Evolutionary conservation across 805 yeast species (phyloP).

Genomic region (Metschnikowia kofuensis): DNA sequence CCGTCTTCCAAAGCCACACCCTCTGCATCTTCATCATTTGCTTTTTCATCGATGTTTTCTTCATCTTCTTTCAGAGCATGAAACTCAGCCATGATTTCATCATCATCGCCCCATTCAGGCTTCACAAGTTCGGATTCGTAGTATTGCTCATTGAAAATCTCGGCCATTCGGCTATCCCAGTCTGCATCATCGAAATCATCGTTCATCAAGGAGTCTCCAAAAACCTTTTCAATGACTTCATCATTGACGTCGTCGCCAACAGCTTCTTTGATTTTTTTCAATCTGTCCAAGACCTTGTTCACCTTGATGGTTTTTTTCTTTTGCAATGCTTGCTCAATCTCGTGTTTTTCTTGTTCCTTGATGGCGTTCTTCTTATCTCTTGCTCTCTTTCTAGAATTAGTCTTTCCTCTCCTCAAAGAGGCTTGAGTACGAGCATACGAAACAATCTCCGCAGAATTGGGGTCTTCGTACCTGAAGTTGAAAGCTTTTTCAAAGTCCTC

Average conservation of each 20-base stretch:
- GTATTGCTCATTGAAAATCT: slow-evolving; percentile 81
- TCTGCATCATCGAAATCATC: slow-evolving; percentile 88
- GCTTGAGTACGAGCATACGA: slow-evolving; percentile 95
- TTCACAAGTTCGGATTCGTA: slow-evolving; percentile 52
- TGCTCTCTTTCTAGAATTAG: slow-evolving; percentile 73
- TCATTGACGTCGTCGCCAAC: slow-evolving; percentile 64
- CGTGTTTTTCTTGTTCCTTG: slow-evolving; percentile 48
- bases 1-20: too few relatives aligned
- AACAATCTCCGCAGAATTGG: slow-evolving; percentile 83
- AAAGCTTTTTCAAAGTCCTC: slow-evolving; percentile 90
- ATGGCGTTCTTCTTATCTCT: slow-evolving; percentile 68
- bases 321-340: slow-evolving; percentile 58
- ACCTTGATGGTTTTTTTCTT: slow-evolving; percentile 75
- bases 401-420: slow-evolving; percentile 78
- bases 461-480: slow-evolving; percentile 93
- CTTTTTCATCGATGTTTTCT: slow-evolving; percentile 28
- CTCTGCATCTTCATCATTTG: too few relatives aligned
- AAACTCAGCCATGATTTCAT: slow-evolving; percentile 39
- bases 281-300: slow-evolving; percentile 71
- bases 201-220: slow-evolving; percentile 73
- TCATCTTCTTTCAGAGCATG: slow-evolving; percentile 15
- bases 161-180: slow-evolving; percentile 86
- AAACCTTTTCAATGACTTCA: slow-evolving; percentile 56
- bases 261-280: slow-evolving; percentile 60
- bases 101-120: slow-evolving; percentile 61